Evolutionary conservation across 2,329 filamentous ascomycete genomes (phyloP), one percentile per base, ranked within the genome.

Genomic region (Claviceps sorghi): DNA sequence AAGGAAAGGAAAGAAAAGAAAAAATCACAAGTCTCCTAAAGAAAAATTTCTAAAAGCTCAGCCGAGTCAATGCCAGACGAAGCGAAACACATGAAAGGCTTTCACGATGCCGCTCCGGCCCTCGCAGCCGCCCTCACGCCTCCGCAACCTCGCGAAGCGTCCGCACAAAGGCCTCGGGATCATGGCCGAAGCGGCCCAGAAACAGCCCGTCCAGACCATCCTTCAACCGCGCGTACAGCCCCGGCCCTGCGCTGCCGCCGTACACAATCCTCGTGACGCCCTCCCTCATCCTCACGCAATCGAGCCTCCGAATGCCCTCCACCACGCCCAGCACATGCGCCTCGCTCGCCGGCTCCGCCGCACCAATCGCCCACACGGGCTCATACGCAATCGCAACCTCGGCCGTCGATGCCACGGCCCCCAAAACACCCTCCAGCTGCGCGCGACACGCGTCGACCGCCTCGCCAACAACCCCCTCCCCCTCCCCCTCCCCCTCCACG

Each of bases 291-390:
- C 67, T 67, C 7, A 80, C 69, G 51, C 76, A 70, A 29, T 78
- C 74, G 11, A 79, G 65, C 6, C 61, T 61, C 51, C 83, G 74
- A 48, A 90, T 73, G 19, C 78, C 79, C 59, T 75, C 75, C 17
- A 85, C 82, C 2, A 93, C 86, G 40, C 73, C 76, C 4, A 83
- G 76, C 0, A 94, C 84, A 62, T 94, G 83, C 55, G 83, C 81
- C 19, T 82, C 77, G 8, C 76, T 76, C 0, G 88, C 88, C 2
- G 88, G 87, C 60, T 83, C 72, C 1, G 76, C 71, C 10, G 86
- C 82, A 0, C 88, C 88, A 65, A 93, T 94, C 1, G 88, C 88
- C 88, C 88, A 94, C 1, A 93, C 86, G 8, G 88, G 88, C 70
- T 94, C 88, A 62, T 94, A 94, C 1, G 88, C 88, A 53, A 94